A percentile compares a stretch with the other conserved stretches of the same genome.
Conservation (phyloP, 768 basidiomycete species). For the Termitomyces titanicus region DNA sequence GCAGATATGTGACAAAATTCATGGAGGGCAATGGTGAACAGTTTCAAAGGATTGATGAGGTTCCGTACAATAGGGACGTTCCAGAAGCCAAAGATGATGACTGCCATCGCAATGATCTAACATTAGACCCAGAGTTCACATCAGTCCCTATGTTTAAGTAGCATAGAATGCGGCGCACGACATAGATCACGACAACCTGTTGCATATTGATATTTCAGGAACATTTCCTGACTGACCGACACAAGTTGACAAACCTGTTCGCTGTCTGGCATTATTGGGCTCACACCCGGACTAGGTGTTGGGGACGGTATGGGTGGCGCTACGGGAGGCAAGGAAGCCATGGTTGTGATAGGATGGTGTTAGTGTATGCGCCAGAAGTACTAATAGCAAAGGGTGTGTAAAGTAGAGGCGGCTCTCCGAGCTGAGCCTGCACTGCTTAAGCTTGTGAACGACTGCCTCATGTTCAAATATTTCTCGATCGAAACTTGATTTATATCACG, state of each 20-base stretch:
- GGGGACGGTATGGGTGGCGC: conserved; percentile 39
- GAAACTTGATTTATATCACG: conserved; percentile 9
- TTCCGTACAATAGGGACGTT: conserved; percentile 78
- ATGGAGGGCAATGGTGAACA: conserved; percentile 87
- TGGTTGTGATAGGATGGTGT: neutral
- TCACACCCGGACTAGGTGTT: conserved; percentile 27
- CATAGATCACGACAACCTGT: conserved; percentile 73
- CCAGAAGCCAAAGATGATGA: conserved; percentile 86
- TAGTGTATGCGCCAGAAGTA: neutral
- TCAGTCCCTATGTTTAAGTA: neutral
- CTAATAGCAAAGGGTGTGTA: neutral
- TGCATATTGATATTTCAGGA: conserved; percentile 18
- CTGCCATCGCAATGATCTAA: conserved; percentile 81
- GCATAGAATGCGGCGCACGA: conserved; percentile 43
- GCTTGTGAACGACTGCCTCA: conserved; percentile 18
- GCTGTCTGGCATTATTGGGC: conserved; percentile 57
- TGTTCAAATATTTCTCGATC: conserved; percentile 10
- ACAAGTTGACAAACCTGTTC: conserved; percentile 54
- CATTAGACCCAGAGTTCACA: neutral
- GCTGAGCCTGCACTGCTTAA: conserved; percentile 6
- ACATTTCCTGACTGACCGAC: conserved; percentile 6
- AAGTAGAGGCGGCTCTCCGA: neutral
- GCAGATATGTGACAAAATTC: conserved; percentile 81
- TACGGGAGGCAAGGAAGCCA: conserved; percentile 36
- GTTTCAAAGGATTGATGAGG: conserved; percentile 79